Base-by-base conservation (phyloP, 164 flowering plant species). In the Kalanchoe fedtschenkoi region DNA sequence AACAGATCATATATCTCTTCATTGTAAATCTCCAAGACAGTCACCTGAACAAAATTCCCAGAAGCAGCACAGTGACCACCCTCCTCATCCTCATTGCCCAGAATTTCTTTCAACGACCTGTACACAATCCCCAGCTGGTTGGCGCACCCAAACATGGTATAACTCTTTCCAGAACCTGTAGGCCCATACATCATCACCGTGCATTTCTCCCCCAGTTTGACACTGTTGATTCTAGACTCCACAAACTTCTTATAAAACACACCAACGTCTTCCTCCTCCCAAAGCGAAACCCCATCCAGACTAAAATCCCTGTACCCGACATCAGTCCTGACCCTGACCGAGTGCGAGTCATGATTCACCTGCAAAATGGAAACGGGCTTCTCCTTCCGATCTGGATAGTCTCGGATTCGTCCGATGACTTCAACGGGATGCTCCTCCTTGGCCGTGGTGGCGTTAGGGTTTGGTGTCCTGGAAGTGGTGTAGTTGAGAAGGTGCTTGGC, bases 121-220 rank as follows among this genome's bases (percentile, higher is more conserved):
- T 93, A 93, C 7, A 93, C 99, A 6, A 93, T 90, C 62, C 99
- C 99, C 1, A 85, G 92, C 77, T 85, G 88, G 78, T 80, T 90
- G 1, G 76, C 11, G 65, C 88, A 84, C 65, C 99, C 99, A 68
- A 93, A 93, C 99, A 93, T 93, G 1, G 96, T 93, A 69, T 87
- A 88, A 62, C 99, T 93, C 78, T 93, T 93, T 21, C 97, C 99
- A 0, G 97, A 75, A 0, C 99, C 99, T 0, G 99, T 93, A 0
- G 99, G 99, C 0, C 99, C 99, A 56, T 93, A 93, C 97, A 88
- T 93, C 99, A 93, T 88, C 0, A 93, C 70, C 0, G 99, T 93
- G 34, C 99, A 93, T 56, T 88, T 93, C 0, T 70, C 81, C 19
- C 99, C 99, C 73, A 83, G 44, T 43, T 88, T 88, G 60, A 93